A percentile compares a stretch with the other conserved stretches of the same genome.
phyloP scores from a whole-genome alignment of 2,329 filamentous ascomycete species.

The Epichloe brachyelytri region DNA sequence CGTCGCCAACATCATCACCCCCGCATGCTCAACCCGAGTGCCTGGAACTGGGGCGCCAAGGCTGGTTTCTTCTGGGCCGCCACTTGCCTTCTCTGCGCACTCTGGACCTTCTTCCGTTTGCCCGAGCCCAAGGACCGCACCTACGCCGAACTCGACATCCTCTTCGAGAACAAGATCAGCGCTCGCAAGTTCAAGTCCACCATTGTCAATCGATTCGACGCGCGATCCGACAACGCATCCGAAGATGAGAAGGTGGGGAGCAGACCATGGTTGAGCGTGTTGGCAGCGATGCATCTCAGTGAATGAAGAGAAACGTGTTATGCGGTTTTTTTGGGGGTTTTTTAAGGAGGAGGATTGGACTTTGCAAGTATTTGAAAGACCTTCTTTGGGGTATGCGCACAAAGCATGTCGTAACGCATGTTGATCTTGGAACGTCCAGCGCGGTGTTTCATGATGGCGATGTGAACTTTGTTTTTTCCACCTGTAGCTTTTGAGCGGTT shows the following conservation, averaged over 20 bases:
- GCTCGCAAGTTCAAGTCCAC: slow-evolving; percentile 28
- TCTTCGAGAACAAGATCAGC: slow-evolving; percentile 34
- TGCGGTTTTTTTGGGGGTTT: neutral
- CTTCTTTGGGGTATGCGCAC: too few species aligned
- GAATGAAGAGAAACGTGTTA: neutral
- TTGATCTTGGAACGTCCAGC: neutral
- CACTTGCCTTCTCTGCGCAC: slow-evolving; percentile 29
- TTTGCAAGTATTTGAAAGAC: too few species aligned
- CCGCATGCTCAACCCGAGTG: slow-evolving; percentile 34
- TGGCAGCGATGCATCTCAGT: neutral
- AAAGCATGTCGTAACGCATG: neutral
- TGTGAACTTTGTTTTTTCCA: neutral
- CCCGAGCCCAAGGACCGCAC: slow-evolving; percentile 42
- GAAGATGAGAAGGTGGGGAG: slow-evolving; percentile 12
- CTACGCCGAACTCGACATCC: slow-evolving; percentile 40
- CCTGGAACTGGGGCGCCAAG: slow-evolving; percentile 35
- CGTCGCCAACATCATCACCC: slow-evolving; percentile 31
- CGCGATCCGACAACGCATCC: slow-evolving; percentile 2
- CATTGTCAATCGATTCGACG: slow-evolving; percentile 16
- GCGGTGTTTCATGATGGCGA: neutral
- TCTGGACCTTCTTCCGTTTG: slow-evolving; percentile 39
- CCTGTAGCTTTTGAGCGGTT: neutral
- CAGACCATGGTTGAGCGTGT: slow-evolving; percentile 9
- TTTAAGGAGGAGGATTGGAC: too few species aligned
- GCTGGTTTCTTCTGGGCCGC: slow-evolving; percentile 33